These are phyloP conservation scores for Kwoniella shandongensis DNA, from an alignment of 768 basidiomycete species.

Conservation along the genomic window DNA sequence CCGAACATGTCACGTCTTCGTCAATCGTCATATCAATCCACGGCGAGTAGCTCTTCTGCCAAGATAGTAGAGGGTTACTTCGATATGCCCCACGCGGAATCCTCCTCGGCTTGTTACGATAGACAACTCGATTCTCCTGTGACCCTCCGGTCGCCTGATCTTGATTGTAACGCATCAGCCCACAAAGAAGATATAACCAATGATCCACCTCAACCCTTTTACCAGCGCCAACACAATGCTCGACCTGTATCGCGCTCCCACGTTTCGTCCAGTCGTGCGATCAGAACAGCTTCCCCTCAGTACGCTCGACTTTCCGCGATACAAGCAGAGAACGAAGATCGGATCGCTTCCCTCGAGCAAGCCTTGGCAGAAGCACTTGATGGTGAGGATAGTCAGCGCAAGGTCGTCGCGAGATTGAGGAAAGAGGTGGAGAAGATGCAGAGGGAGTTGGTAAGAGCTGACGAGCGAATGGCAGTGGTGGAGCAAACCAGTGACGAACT, in stretches of 20 bases:
- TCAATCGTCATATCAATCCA: neutral
- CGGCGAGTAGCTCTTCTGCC: no score
- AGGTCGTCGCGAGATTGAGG: slow-evolving; percentile 29
- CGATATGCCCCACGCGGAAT: no score
- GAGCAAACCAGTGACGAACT: neutral
- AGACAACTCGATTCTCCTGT: slow-evolving; percentile 4
- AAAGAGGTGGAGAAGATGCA: slow-evolving; percentile 40
- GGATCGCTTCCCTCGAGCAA: slow-evolving; percentile 30
- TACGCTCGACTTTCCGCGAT: slow-evolving; percentile 16
- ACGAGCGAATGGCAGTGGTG: slow-evolving; percentile 18
- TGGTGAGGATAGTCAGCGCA: slow-evolving; percentile 38
- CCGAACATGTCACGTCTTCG: neutral
- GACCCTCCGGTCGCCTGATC: slow-evolving; percentile 1
- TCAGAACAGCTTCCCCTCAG: slow-evolving; percentile 8
- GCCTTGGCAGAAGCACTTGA: slow-evolving; percentile 38
- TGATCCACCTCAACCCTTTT: no score
- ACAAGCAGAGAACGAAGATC: slow-evolving; percentile 32
- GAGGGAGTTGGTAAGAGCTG: slow-evolving; percentile 31
- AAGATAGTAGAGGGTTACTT: no score
- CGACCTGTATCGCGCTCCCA: no score
- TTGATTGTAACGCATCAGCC: neutral
- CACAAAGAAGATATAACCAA: no score
- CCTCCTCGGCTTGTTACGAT: neutral
- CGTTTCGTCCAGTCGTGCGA: neutral
- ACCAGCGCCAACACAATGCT: no score